These are phyloP conservation scores for Omphalotus olearius DNA, from an alignment of 1,284 basidiomycete species.

Conservation along the genomic window DNA sequence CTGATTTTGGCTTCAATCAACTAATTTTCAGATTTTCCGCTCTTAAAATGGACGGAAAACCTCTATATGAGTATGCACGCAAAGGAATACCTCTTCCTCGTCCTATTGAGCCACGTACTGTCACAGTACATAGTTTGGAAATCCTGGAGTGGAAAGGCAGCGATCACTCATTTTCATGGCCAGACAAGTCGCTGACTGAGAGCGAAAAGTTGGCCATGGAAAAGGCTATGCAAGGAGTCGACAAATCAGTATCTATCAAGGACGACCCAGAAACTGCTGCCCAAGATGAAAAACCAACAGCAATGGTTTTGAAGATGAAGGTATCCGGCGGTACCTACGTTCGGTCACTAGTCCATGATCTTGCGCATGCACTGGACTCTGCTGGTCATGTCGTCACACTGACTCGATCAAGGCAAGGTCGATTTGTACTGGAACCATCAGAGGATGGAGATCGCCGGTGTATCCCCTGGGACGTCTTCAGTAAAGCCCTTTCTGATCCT, in stretches of 20 bases:
- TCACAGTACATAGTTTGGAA: conserved; percentile 78
- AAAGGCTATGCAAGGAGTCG: conserved; percentile 51
- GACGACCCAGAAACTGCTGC: conserved; percentile 25
- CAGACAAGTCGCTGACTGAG: conserved; percentile 61
- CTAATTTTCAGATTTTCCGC: conserved; percentile 80
- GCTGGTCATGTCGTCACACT: conserved; percentile 91
- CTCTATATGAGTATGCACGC: conserved; percentile 95
- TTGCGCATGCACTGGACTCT: conserved; percentile 77
- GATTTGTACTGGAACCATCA: conserved; percentile 56
- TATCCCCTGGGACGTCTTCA: conserved; percentile 79
- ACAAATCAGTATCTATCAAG: conserved; percentile 23
- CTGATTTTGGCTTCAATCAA: conserved; percentile 5
- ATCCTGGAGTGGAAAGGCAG: conserved; percentile 67
- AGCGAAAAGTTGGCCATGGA: conserved; percentile 72
- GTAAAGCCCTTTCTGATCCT: conserved; percentile 52
- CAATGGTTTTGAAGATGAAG: conserved; percentile 87
- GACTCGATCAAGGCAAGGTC: conserved; percentile 81
- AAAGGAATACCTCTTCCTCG: conserved; percentile 87
- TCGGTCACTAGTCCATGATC: conserved; percentile 87
- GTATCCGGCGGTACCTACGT: conserved; percentile 98
- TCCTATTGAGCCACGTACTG: conserved; percentile 86
- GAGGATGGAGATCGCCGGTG: conserved; percentile 48
- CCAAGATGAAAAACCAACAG: conserved; percentile 54
- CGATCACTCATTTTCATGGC: conserved; percentile 68
- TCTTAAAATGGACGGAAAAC: conserved; percentile 96